Conservation (phyloP, 805 yeast species). For the Starmera dryadoides region DNA sequence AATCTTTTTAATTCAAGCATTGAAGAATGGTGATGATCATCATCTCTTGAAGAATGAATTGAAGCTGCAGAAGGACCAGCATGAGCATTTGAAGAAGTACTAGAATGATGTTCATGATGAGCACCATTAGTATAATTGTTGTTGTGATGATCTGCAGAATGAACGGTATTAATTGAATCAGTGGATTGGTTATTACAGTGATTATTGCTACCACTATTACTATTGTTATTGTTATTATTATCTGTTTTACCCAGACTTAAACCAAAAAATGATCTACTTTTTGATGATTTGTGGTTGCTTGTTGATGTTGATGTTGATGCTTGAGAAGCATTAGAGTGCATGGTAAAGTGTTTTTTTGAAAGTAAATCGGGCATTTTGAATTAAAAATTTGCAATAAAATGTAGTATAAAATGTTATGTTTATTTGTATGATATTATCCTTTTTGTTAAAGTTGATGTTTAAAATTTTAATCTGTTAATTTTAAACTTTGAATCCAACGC, state of each 20-base stretch:
- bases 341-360: background rate
- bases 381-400: too few relatives aligned
- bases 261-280: constrained; percentile 4
- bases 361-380: constrained; percentile 1
- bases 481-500: too few relatives aligned
- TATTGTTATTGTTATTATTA: too few relatives aligned
- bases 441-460: too few relatives aligned
- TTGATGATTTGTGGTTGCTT: background rate
- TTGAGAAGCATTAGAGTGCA: background rate
- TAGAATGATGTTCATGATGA: constrained; percentile 4
- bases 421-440: too few relatives aligned
- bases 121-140: too few relatives aligned
- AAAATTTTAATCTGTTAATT: too few relatives aligned
- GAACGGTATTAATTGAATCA: constrained; percentile 6
- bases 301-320: background rate
- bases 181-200: background rate
- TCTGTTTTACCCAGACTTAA: constrained; percentile 3
- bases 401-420: too few relatives aligned
- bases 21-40: constrained; percentile 27
- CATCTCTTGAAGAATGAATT: background rate
- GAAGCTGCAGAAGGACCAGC: background rate
- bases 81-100: background rate
- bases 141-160: constrained; percentile 1
- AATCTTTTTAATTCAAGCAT: constrained; percentile 71
- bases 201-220: too few relatives aligned